Evolutionary conservation across 306 rosid species (phyloP), one percentile per base, ranked within the genome.

Genomic region (Glycine soja): DNA sequence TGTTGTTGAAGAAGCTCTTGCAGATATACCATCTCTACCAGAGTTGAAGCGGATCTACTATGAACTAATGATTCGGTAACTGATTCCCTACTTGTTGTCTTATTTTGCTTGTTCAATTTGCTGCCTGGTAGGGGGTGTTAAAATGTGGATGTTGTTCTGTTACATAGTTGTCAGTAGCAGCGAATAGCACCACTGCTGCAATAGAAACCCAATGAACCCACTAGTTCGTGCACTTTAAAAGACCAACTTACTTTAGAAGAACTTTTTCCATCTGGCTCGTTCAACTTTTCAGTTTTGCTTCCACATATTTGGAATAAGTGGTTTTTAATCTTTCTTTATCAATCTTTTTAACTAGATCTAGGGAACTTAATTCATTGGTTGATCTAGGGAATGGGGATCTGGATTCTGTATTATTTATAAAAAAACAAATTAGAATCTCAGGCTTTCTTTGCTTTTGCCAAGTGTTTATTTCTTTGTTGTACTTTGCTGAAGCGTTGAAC

Each of bases 1-100:
- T 87, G 15, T 92, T 19, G 90, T 92, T 70, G 98, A 90, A 82
- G 97, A 90, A 85, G 88, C 97, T 85, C 91, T 96, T 42, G 91
- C 89, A 77, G 98, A 90, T 86, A 88, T 92, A 75, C 98, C 97
- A 68, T 91, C 94, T 4, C 74, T 91, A 38, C 72, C 72, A 74
- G 96, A 93, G 83, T 83, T 91, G 90, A 92, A 92, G 89, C 85
- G 90, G 50, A 91, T 87, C 78, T 91, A 89, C 73, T 87, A 93
- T 43, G 96, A 93, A 76, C 66, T 90, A 61, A 88, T 90, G 97
- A 91, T 93, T 80, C 75, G 94, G 98, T 84, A 91, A 86, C 78
- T 64, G 89, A 88, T 71, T 71, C 66, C 32, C 54, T 50, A 46
- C 40, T 54, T 42, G 54, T 80, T 70, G 48, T 34, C 70, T 24